Percentiles rank a stretch among this genome's conserved stretches.
These are phyloP conservation scores for Geranium rotundifolium DNA, from an alignment of 345 rosid species.

Conservation along the genomic window DNA sequence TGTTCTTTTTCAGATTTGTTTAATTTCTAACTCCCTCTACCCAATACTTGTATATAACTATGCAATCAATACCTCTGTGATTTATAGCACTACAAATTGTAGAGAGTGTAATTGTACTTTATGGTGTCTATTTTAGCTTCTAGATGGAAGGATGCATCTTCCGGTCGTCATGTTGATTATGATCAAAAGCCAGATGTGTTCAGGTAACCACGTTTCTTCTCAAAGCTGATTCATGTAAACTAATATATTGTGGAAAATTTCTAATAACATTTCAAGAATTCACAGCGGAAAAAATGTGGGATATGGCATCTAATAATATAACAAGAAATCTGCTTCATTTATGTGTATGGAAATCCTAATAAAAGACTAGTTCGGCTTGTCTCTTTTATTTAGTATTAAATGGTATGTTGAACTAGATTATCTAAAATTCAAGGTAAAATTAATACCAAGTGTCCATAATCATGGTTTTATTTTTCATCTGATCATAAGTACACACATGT, in stretches of 20 bases:
- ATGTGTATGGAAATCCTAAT: background rate
- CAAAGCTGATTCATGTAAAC: background rate
- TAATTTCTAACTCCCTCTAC: background rate
- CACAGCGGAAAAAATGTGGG: background rate
- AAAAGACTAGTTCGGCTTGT: background rate
- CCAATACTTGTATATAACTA: background rate
- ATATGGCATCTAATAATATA: background rate
- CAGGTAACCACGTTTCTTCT: conserved; percentile 13
- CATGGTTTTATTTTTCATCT: background rate
- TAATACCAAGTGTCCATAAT: background rate
- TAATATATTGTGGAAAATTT: background rate
- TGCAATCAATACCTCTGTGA: background rate
- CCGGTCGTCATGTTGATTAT: conserved; percentile 33
- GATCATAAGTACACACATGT: background rate
- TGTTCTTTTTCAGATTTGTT: conserved; percentile 1
- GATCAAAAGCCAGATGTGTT: conserved; percentile 43
- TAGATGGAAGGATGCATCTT: conserved; percentile 25
- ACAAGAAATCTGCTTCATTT: background rate
- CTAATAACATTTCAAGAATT: background rate
- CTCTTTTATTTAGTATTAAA: background rate
- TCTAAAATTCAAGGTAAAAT: background rate
- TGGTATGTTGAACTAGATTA: background rate
- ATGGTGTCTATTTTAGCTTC: conserved; percentile 21
- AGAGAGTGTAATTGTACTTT: conserved; percentile 9
- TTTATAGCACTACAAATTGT: conserved; percentile 1